A percentile compares a stretch with the other conserved stretches of the same genome.
Conservation (phyloP, 2,329 filamentous ascomycete genomes). For the Colletotrichum noveboracense region DNA sequence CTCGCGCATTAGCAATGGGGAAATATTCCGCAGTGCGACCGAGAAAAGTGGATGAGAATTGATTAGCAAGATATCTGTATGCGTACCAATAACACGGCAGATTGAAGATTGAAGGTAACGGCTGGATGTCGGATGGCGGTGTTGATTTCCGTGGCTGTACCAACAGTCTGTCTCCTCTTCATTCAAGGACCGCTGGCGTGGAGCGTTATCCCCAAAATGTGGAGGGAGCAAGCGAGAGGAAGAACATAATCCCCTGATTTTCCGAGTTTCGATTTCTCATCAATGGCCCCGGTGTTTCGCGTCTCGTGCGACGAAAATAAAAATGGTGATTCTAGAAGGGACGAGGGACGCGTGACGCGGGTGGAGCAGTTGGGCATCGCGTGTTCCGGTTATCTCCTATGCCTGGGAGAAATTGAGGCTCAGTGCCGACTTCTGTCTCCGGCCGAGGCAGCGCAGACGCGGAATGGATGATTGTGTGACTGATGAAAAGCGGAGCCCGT, state of each 20-base stretch:
- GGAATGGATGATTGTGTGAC: background rate
- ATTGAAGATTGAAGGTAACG: background rate
- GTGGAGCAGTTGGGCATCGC: background rate
- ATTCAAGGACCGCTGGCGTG: background rate
- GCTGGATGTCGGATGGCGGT: background rate
- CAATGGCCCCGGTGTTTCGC: background rate
- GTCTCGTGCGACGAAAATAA: background rate
- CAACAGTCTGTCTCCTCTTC: background rate
- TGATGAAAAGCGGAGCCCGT: background rate
- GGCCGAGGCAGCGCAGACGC: background rate
- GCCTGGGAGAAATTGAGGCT: background rate
- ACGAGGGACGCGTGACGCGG: background rate
- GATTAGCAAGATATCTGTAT: background rate
- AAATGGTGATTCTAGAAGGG: background rate
- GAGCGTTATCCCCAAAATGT: background rate
- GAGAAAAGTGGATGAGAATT: constrained; percentile 7
- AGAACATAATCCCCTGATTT: background rate
- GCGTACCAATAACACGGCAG: background rate
- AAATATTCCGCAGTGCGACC: constrained; percentile 13
- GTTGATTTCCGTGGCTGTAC: background rate
- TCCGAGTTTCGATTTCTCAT: background rate
- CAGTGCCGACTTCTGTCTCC: background rate
- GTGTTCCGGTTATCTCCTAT: background rate
- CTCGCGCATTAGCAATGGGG: background rate
- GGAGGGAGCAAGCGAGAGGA: background rate